phyloP scores from a whole-genome alignment of 2,329 filamentous ascomycete species.

The Colletotrichum sp. region DNA sequence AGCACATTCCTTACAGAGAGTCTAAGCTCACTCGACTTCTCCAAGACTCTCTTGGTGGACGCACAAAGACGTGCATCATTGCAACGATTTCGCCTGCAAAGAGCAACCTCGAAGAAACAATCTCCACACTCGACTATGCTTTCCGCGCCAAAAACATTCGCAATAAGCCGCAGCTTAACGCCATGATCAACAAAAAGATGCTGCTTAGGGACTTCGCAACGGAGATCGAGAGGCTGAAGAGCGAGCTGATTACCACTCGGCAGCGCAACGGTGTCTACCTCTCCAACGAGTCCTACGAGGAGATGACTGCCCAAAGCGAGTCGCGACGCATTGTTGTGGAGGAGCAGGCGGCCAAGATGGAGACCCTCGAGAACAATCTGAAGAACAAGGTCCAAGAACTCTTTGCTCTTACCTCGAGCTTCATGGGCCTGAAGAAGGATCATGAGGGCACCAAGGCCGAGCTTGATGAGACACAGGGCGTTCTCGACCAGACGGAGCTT shows the following conservation, averaged over 20 bases:
- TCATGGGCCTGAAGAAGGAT: conserved; percentile 88
- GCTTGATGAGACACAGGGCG: conserved; percentile 79
- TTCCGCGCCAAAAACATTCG: conserved; percentile 98
- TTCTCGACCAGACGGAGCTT: conserved; percentile 87
- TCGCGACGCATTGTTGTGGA: conserved; percentile 89
- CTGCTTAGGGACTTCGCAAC: conserved; percentile 86
- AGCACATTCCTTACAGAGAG: conserved; percentile 90
- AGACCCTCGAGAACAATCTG: conserved; percentile 88
- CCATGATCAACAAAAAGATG: conserved; percentile 90
- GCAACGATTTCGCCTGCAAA: conserved; percentile 94
- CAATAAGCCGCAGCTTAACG: conserved; percentile 96
- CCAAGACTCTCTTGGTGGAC: conserved; percentile 94
- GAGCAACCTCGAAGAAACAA: conserved; percentile 96
- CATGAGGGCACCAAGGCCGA: conserved; percentile 76
- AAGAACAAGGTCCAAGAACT: conserved; percentile 94
- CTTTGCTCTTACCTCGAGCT: conserved; percentile 83
- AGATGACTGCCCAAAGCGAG: conserved; percentile 90
- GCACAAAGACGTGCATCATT: conserved; percentile 98
- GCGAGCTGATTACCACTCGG: conserved; percentile 88
- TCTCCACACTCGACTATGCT: conserved; percentile 96
- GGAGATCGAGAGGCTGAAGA: conserved; percentile 94
- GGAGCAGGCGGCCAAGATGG: conserved; percentile 90
- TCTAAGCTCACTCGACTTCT: conserved; percentile 76
- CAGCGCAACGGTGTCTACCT: conserved; percentile 96
- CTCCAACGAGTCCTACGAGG: conserved; percentile 86